phyloP scores from a whole-genome alignment of 192 early-diverging fungal species.

The Rhizophagus sp. region DNA sequence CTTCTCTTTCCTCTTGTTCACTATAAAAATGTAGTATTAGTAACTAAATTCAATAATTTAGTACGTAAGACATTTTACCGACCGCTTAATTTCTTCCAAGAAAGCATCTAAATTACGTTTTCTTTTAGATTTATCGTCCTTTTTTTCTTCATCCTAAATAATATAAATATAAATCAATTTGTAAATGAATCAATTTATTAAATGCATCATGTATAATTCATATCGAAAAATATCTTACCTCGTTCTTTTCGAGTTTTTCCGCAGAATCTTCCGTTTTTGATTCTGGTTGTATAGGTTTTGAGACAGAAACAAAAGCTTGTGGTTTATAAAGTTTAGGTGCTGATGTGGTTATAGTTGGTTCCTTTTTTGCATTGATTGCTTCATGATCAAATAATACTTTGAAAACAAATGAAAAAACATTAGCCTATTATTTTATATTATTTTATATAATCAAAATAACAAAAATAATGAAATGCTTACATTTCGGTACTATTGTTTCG shows the following conservation, averaged over 20 bases:
- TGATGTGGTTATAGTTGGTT: conserved; percentile 25
- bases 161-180: not conserved
- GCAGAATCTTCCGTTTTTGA: not conserved
- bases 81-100: conserved; percentile 81
- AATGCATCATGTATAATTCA: not conserved
- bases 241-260: conserved; percentile 33
- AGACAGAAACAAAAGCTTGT: conserved; percentile 31
- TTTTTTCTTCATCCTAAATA: conserved; percentile 32
- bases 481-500: conserved; percentile 45
- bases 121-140: conserved; percentile 51
- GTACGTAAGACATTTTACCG: not conserved
- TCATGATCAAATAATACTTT: conserved; percentile 49
- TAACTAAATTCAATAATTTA: not conserved
- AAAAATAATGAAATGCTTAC: conserved; percentile 32
- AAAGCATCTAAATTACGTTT: conserved; percentile 85
- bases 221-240: not conserved
- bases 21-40: conserved; percentile 30
- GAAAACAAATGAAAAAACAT: not conserved
- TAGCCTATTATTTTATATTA: not conserved
- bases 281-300: conserved; percentile 14
- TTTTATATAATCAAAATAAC: conserved; percentile 4
- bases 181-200: not conserved
- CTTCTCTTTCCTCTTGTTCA: conserved; percentile 68
- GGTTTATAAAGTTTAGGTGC: conserved; percentile 43
- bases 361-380: conserved; percentile 36